Conservation (phyloP, 306 rosid species). For the barrel medic (Medicago truncatula) region MtrunA17r5.0-ANR NC_053043.1:16114001-16114500, state of each 20-base stretch:
- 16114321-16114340: not conserved
- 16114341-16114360: slow-evolving; percentile 1
- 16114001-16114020: slow-evolving; percentile 82
- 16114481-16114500: slow-evolving; percentile 10
- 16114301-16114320: not conserved
- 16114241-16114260: slow-evolving; percentile 14
- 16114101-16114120: slow-evolving; percentile 16
- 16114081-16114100: slow-evolving; percentile 28
- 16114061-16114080: slow-evolving; percentile 27
- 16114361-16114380: slow-evolving; percentile 82
- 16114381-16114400: slow-evolving; percentile 92
- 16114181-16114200: slow-evolving; percentile 2
- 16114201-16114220: slow-evolving; percentile 28
- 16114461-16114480: slow-evolving; percentile 24
- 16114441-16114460: slow-evolving; percentile 4
- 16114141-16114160: slow-evolving; percentile 16
- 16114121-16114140: slow-evolving; percentile 16
- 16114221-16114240: not conserved
- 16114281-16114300: slow-evolving; percentile 1
- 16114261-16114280: slow-evolving; percentile 5
- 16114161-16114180: slow-evolving; percentile 29
- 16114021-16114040: slow-evolving; percentile 83
- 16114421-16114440: slow-evolving; percentile 79
- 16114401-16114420: slow-evolving; percentile 85
- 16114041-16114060: slow-evolving; percentile 95